Evolutionary conservation across 169 alveolate genomes (phyloP), one percentile per base, ranked within the genome.

Genomic region (Cryptosporidium ryanae): DNA sequence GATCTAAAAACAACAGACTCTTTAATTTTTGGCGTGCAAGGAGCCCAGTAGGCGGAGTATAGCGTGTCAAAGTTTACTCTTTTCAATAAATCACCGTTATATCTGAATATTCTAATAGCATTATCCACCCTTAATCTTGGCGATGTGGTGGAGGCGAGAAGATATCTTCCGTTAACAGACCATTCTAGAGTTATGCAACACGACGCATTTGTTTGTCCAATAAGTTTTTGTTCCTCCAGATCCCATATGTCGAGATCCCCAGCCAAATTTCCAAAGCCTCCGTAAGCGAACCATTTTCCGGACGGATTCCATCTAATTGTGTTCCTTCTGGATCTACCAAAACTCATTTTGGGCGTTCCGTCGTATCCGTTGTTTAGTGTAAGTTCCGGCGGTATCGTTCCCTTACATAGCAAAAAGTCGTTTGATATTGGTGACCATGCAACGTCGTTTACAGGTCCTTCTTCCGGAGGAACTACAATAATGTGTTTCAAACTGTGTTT

Each of bases 401-500:
- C 94, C 82, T 91, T 91, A 13, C 90, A 87, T 7, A 91, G 91
- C 38, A 91, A 82, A 64, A 91, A 89, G 49, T 91, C 94, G 52
- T 91, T 90, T 23, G 90, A 48, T 2, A 90, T 89, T 27, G 94
- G 94, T 46, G 91, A 82, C 94, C 94, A 91, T 59, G 70, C 68
- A 5, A 89, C 94, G 46, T 91, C 94, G 27, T 76, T 76, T 34
- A 76, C 84, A 49, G 94, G 76, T 49, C 94, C 64, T 71, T 82
- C 66, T 65, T 89, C 84, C 2, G 87, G 71, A 0, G 87, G 71
- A 21, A 76, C 87, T 10, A 76, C 87, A 29, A 59, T 70, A 12
- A 44, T 49, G 34, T 61, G 64, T 57, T 34, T 76, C 2, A 76
- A 50, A 61, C 71, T 76, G 15, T 18, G 43, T 46, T 48, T 76